Evolutionary conservation across 768 basidiomycete genomes (phyloP).

Genomic region (Leccinellum albellum): DNA sequence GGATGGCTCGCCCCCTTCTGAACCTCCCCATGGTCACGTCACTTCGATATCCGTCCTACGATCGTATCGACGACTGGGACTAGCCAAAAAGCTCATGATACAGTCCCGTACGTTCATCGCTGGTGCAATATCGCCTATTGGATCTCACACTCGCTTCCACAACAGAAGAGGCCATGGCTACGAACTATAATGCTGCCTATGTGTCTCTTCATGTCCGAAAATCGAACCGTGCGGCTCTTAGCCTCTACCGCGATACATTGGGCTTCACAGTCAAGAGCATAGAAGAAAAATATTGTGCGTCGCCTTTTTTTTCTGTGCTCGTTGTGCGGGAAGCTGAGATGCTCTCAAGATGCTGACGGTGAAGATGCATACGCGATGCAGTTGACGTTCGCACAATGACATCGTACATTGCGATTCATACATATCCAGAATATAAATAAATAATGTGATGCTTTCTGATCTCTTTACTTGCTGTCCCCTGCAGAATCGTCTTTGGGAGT

Average conservation of each 20-base stretch:
- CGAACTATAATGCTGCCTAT: conserved; percentile 78
- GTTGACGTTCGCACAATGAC: conserved; percentile 46
- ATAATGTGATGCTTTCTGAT: conserved; percentile 6
- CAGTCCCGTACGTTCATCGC: conserved; percentile 68
- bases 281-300: conserved; percentile 89
- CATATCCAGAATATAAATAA: conserved; percentile 5
- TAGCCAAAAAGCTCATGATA: conserved; percentile 93
- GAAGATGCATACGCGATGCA: conserved; percentile 95
- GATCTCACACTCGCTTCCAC: conserved; percentile 3
- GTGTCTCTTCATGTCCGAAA: conserved; percentile 91
- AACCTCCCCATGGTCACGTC: conserved; percentile 80
- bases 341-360: conserved; percentile 76
- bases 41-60: conserved; percentile 95
- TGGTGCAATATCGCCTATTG: neutral
- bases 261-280: conserved; percentile 85
- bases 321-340: conserved; percentile 7
- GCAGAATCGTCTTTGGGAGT: neutral
- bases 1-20: conserved; percentile 47
- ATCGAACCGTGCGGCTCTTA: conserved; percentile 91
- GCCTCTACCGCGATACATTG: conserved; percentile 82
- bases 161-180: conserved; percentile 89
- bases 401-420: neutral
- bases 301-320: neutral
- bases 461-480: neutral
- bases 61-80: conserved; percentile 83